phyloP scores from a whole-genome alignment of 192 early-diverging fungal genomes.

The Phycomyces blakesleeanus region DNA sequence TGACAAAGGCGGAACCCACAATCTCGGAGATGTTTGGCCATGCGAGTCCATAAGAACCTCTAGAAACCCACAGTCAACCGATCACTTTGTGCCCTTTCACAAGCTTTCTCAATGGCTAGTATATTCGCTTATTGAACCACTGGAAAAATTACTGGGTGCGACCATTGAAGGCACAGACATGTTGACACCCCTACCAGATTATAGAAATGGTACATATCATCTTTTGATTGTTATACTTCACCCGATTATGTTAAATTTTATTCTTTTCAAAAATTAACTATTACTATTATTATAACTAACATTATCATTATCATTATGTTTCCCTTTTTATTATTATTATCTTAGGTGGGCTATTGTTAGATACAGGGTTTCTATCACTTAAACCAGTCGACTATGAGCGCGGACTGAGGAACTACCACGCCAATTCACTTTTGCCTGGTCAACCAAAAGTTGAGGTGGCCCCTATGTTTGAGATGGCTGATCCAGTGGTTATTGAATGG shows the following conservation, averaged over 20 bases:
- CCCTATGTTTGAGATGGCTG: conserved; percentile 71
- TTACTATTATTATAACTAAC: no score
- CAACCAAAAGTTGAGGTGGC: conserved; percentile 44
- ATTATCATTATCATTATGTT: no score
- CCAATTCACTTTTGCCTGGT: conserved; percentile 35
- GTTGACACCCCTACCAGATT: conserved; percentile 85
- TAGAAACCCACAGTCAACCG: conserved; percentile 10
- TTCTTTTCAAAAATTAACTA: no score
- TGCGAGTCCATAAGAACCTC: conserved; percentile 24
- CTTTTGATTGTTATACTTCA: no score
- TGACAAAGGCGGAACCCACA: conserved; percentile 70
- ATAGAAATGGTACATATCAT: conserved; percentile 62
- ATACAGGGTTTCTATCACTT: conserved; percentile 72
- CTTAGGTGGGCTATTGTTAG: conserved; percentile 79
- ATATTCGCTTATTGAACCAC: conserved; percentile 85
- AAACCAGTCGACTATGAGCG: conserved; percentile 51
- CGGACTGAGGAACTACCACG: conserved; percentile 51
- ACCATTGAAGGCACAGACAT: conserved; percentile 58
- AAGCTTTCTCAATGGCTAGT: conserved; percentile 94
- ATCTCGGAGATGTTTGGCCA: conserved; percentile 36
- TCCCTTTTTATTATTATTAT: no score
- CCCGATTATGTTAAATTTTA: no score
- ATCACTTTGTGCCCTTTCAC: conserved; percentile 76
- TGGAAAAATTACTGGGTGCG: conserved; percentile 48
- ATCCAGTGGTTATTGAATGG: conserved; percentile 91